Evolutionary conservation across 176 grass and related monocot species (phyloP).

Genomic region (Aegilops umbellulata): DNA sequence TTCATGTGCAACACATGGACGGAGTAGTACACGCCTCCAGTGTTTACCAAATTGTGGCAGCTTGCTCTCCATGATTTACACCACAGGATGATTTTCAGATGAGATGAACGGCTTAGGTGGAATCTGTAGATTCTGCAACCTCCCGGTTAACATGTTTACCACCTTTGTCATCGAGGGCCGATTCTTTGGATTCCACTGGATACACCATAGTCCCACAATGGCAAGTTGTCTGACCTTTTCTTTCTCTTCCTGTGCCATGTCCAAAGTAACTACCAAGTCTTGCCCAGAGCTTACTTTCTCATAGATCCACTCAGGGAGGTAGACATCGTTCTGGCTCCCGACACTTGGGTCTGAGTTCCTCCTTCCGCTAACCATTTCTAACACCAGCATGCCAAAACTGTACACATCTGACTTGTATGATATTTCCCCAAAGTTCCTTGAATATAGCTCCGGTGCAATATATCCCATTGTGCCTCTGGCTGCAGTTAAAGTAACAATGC

Average conservation of each 20-base stretch:
- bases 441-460: slow-evolving; percentile 47
- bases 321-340: slow-evolving; percentile 19
- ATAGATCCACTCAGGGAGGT: slow-evolving; percentile 51
- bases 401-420: slow-evolving; percentile 56
- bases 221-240: slow-evolving; percentile 31
- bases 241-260: slow-evolving; percentile 9
- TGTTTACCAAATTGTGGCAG: not conserved
- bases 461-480: slow-evolving; percentile 52
- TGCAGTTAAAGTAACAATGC: slow-evolving; percentile 37
- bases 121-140: slow-evolving; percentile 36
- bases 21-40: too few species aligned
- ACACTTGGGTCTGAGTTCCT: slow-evolving; percentile 43
- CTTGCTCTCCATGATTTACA: not conserved
- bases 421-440: slow-evolving; percentile 27
- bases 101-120: not conserved
- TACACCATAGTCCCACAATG: slow-evolving; percentile 58
- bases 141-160: slow-evolving; percentile 58
- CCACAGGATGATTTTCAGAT: not conserved
- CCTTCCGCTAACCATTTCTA: slow-evolving; percentile 52
- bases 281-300: slow-evolving; percentile 5
- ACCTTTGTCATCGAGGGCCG: slow-evolving; percentile 54
- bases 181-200: slow-evolving; percentile 58
- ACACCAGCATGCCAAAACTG: slow-evolving; percentile 46
- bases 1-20: too few species aligned
- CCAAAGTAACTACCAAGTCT: not conserved